These are phyloP conservation scores for Mortierella alpina DNA, from an alignment of 192 early-diverging fungal genomes.

Conservation along the genomic window DNA sequence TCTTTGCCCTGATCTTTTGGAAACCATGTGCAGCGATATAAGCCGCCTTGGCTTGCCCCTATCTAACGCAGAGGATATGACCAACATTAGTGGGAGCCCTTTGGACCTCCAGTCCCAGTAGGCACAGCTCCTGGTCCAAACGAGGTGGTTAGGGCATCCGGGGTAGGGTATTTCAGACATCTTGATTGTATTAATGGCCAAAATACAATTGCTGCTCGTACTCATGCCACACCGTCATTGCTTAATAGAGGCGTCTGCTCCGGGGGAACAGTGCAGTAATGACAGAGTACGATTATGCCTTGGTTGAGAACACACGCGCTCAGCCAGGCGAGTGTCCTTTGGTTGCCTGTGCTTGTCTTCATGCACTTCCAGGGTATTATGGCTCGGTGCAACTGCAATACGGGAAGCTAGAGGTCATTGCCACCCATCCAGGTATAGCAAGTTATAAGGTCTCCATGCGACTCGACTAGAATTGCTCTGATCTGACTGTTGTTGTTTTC, in stretches of 20 bases:
- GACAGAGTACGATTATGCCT: constrained; percentile 13
- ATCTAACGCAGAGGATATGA: background rate
- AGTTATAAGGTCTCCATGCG: no score
- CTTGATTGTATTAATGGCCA: background rate
- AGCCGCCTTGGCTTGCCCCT: background rate
- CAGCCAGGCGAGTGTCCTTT: background rate
- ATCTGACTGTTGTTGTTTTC: no score
- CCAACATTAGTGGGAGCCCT: background rate
- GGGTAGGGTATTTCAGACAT: background rate
- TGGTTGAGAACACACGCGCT: constrained; percentile 8
- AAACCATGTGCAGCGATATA: background rate
- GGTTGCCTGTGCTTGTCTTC: constrained; percentile 2
- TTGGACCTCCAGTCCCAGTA: background rate
- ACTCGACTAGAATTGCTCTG: no score
- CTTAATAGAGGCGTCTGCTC: constrained; percentile 3
- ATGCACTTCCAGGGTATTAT: background rate
- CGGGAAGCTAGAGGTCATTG: constrained; percentile 7
- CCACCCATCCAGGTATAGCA: constrained; percentile 7
- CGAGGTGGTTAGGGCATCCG: background rate
- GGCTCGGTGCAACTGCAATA: background rate
- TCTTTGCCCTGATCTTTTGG: background rate
- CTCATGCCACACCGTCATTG: background rate
- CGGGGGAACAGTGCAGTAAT: constrained; percentile 6
- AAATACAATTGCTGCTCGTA: background rate
- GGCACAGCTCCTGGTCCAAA: background rate